Percentiles rank a stretch among this genome's conserved stretches.
Conservation (phyloP, 495 filamentous ascomycete genomes). For the Lichina pygmaea region DNA sequence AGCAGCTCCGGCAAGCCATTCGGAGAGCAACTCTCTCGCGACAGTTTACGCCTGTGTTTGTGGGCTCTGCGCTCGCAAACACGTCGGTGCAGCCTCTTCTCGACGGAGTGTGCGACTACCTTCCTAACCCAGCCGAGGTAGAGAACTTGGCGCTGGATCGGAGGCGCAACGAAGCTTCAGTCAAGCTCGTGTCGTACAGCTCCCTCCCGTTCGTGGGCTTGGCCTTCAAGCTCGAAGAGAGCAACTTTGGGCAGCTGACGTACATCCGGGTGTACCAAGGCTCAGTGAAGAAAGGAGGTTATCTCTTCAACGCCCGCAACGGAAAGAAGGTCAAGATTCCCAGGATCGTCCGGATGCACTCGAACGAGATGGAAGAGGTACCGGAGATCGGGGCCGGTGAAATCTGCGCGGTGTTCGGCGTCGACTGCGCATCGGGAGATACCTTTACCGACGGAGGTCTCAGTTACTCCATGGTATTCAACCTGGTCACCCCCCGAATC, state of each 20-base stretch:
- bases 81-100: slow-evolving; percentile 93
- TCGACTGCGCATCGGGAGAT: slow-evolving; percentile 94
- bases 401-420: slow-evolving; percentile 94
- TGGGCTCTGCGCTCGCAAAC: slow-evolving; percentile 87
- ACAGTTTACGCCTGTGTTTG: slow-evolving; percentile 89
- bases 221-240: slow-evolving; percentile 98
- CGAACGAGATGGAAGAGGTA: slow-evolving; percentile 97
- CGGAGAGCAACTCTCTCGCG: slow-evolving; percentile 61
- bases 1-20: slow-evolving; percentile 76
- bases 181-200: slow-evolving; percentile 77
- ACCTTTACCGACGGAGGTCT: slow-evolving; percentile 89
- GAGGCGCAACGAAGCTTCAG: slow-evolving; percentile 45
- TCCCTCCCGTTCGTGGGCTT: slow-evolving; percentile 82
- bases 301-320: slow-evolving; percentile 78
- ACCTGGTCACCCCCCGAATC: no score
- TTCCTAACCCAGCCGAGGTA: slow-evolving; percentile 81
- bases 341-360: slow-evolving; percentile 97
- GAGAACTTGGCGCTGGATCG: slow-evolving; percentile 74
- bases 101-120: slow-evolving; percentile 85
- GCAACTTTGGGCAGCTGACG: slow-evolving; percentile 93
- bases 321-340: slow-evolving; percentile 94
- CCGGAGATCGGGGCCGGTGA: slow-evolving; percentile 79
- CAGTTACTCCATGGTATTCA: slow-evolving; percentile 57
- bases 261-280: slow-evolving; percentile 99
- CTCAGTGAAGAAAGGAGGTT: slow-evolving; percentile 57